Conservation (phyloP, 306 rosid species). For the Fragaria vesca region DNA sequence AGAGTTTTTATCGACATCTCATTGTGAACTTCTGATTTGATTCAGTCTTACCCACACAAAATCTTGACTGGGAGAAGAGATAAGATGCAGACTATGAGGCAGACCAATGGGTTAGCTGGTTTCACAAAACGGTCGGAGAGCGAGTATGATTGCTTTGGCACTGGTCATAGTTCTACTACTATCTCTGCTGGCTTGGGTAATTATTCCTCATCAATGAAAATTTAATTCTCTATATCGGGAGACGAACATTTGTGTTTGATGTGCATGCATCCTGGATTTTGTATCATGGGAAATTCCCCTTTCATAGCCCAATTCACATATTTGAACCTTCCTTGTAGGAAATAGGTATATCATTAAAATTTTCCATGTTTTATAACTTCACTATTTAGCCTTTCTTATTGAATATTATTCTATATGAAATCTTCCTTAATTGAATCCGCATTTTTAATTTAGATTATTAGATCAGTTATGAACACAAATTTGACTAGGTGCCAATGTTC, state of each 20-base stretch:
- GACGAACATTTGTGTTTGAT: not conserved
- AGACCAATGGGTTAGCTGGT: conserved; percentile 87
- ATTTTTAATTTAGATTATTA: no score
- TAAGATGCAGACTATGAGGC: conserved; percentile 85
- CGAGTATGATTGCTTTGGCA: conserved; percentile 87
- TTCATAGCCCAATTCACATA: no score
- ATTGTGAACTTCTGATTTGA: conserved; percentile 16
- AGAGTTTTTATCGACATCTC: not conserved
- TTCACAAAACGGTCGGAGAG: conserved; percentile 93
- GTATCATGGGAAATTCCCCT: not conserved
- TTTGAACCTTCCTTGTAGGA: no score
- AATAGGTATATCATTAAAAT: no score
- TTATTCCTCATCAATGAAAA: not conserved
- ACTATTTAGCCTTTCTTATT: no score
- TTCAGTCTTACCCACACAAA: conserved; percentile 92
- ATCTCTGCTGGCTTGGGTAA: conserved; percentile 98
- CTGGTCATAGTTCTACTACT: conserved; percentile 99
- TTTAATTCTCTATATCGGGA: not conserved
- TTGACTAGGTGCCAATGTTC: no score
- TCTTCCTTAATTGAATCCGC: no score
- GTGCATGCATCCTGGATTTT: not conserved
- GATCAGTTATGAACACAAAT: no score
- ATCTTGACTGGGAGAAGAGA: conserved; percentile 92
- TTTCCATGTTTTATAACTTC: no score
- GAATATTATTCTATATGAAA: no score